A percentile compares a stretch with the other conserved stretches of the same genome.
Evolutionary conservation across 2,329 filamentous ascomycete genomes (phyloP).

Genomic region (Epichloe scottii): DNA sequence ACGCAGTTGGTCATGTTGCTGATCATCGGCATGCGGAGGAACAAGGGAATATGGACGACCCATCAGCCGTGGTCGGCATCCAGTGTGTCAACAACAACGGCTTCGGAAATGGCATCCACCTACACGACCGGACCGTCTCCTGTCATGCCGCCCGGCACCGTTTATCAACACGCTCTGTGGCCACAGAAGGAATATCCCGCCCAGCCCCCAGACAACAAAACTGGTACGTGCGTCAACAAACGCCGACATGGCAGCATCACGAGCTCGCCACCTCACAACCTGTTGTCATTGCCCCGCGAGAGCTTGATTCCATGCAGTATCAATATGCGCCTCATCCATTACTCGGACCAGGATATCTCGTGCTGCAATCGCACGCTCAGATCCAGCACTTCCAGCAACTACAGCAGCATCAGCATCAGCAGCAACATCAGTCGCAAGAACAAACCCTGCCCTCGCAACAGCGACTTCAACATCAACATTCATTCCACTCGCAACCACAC

Average conservation of each 20-base stretch:
- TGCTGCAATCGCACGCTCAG: slow-evolving; percentile 3
- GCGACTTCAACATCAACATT: neutral
- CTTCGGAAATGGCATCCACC: slow-evolving; percentile 3
- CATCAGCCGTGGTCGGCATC: slow-evolving; percentile 3
- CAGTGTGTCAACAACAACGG: neutral
- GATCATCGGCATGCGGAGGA: slow-evolving; percentile 5
- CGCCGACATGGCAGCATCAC: slow-evolving; percentile 1
- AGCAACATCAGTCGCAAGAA: neutral
- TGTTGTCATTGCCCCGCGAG: neutral
- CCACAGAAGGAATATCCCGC: neutral
- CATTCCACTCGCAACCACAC: neutral
- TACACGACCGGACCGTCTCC: slow-evolving; percentile 1
- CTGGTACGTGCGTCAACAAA: slow-evolving; percentile 1
- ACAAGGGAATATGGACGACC: slow-evolving; percentile 6
- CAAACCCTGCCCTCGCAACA: neutral
- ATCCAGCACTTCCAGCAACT: slow-evolving; percentile 2
- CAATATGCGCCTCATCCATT: slow-evolving; percentile 6
- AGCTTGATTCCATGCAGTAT: slow-evolving; percentile 5
- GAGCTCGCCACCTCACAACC: slow-evolving; percentile 1
- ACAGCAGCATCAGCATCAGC: neutral
- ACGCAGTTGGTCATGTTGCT: slow-evolving; percentile 2
- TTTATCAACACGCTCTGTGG: slow-evolving; percentile 1
- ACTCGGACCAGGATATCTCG: slow-evolving; percentile 7
- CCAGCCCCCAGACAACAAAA: neutral
- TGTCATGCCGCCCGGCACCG: slow-evolving; percentile 2